These are phyloP conservation scores for Musa beccarii DNA, from an alignment of 176 grass and related monocot genomes.

Conservation along the genomic window DNA sequence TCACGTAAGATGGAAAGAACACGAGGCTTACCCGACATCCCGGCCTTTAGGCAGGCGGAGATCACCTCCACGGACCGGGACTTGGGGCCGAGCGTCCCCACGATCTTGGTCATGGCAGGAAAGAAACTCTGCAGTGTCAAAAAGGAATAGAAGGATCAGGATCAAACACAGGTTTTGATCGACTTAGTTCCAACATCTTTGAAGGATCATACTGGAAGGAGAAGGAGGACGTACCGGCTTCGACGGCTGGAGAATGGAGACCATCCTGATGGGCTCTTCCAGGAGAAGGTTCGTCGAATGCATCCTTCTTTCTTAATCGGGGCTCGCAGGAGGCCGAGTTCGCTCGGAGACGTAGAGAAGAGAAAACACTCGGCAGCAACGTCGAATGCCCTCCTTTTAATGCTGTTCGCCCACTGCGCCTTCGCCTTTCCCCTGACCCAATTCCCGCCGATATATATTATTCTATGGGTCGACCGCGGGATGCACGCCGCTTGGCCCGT, in stretches of 20 bases:
- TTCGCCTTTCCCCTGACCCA: too few relatives aligned
- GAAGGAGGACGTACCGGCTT: conserved; percentile 44
- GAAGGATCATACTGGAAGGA: neutral
- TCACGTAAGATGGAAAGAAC: neutral
- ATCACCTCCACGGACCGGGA: conserved; percentile 87
- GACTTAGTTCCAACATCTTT: neutral
- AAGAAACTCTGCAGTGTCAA: conserved; percentile 53
- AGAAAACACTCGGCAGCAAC: neutral
- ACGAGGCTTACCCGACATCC: conserved; percentile 69
- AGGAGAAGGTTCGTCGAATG: conserved; percentile 83
- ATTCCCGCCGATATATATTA: too few relatives aligned
- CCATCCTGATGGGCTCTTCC: conserved; percentile 99
- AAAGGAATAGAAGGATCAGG: neutral
- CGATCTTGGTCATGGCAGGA: conserved; percentile 99
- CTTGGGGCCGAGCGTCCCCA: conserved; percentile 85
- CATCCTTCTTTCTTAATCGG: conserved; percentile 24
- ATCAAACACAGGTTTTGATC: neutral
- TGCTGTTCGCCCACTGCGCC: too few relatives aligned
- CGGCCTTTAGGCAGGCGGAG: conserved; percentile 88
- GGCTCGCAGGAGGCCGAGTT: too few relatives aligned
- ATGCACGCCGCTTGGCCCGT: too few relatives aligned
- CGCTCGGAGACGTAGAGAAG: too few relatives aligned
- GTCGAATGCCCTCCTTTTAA: too few relatives aligned
- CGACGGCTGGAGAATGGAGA: conserved; percentile 87
- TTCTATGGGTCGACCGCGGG: too few relatives aligned